Base-by-base conservation (phyloP, 805 yeast species). In the Ogataea trehalophila region DNA sequence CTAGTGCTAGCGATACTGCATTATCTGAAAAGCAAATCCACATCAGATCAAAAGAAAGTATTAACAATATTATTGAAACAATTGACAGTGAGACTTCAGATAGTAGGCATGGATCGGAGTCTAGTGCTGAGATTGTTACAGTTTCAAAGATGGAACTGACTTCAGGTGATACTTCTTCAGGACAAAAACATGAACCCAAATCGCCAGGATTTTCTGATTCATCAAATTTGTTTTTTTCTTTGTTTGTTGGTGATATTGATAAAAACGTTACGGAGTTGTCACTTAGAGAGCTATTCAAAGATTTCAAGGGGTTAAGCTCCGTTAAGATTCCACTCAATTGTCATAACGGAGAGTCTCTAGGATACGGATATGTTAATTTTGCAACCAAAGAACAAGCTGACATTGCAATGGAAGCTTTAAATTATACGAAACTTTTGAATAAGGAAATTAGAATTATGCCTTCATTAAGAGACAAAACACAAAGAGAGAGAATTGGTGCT, bases 301-400 rank as follows among this genome's bases (percentile, higher is more conserved):
- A 55, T 15, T 74, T 51, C 49, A 71, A 75, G 9, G 70, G 81
- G 0, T 70, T 83, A 15, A 61, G 74, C 14, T 77, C 86, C 4
- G 79, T 81, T 31, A 84, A 83, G 58, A 71, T 86, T 37, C 80
- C 89, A 53, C 67, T 72, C 46, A 79, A 80, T 54, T 74, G 78
- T 23, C 66, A 68, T 33, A 69, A 77, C n/a, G 76, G 76, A 22
- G 66, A 72, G 42, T 78, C 90, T 1, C 66, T 87, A 47, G 85
- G 89, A 2, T 84, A 85, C 63, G 94, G 89, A 0, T 86, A 85
- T 60, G 81, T 85, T 17, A 83, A 85, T 47, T 84, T 83, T 60
- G 64, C 66, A 7, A 65, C 62, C 5, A 69, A 70, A 39, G 57
- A 64, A 9, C 83, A 78, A 45, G 88, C 88, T 0, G 72, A 72